These are phyloP conservation scores for Sporisorium sorghi DNA, from an alignment of 1,284 basidiomycete species.

Conservation along the genomic window DNA sequence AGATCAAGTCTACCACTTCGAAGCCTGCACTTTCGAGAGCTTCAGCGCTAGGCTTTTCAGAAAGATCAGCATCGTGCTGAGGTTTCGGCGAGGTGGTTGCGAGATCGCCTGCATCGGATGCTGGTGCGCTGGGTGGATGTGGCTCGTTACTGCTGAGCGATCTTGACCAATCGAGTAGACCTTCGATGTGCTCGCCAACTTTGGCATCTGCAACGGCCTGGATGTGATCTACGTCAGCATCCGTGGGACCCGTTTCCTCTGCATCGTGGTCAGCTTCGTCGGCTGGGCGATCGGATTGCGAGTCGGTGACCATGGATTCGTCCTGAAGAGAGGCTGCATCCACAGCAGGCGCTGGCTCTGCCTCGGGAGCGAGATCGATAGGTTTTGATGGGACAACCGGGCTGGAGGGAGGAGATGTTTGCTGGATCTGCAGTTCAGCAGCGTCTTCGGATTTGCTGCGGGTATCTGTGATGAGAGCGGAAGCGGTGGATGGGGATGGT, in stretches of 20 bases:
- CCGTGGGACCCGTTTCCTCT: slow-evolving; percentile 12
- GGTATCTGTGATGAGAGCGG: slow-evolving; percentile 10
- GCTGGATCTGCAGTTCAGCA: slow-evolving; percentile 20
- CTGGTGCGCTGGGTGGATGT: neutral
- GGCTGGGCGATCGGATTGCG: neutral
- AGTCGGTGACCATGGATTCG: neutral
- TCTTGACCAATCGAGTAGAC: slow-evolving; percentile 21
- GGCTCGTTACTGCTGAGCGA: slow-evolving; percentile 10
- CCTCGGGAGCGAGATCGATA: neutral
- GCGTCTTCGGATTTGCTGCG: slow-evolving; percentile 34
- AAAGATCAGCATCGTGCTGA: neutral
- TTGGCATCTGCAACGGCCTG: slow-evolving; percentile 18
- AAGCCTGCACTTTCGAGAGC: neutral
- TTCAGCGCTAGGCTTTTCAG: too few species aligned
- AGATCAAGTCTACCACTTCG: slow-evolving; percentile 23
- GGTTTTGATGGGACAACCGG: neutral
- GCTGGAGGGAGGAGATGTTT: slow-evolving; percentile 16
- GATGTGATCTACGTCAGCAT: slow-evolving; percentile 35
- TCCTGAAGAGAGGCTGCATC: neutral
- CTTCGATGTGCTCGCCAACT: slow-evolving; percentile 26
- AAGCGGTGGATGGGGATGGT: neutral
- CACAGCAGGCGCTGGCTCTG: neutral
- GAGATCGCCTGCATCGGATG: slow-evolving; percentile 3
- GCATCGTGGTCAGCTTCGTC: slow-evolving; percentile 2
- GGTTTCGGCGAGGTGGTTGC: neutral